Base-by-base conservation (phyloP, 495 filamentous ascomycete species). In the Lentithecium fluviatile region DNA sequence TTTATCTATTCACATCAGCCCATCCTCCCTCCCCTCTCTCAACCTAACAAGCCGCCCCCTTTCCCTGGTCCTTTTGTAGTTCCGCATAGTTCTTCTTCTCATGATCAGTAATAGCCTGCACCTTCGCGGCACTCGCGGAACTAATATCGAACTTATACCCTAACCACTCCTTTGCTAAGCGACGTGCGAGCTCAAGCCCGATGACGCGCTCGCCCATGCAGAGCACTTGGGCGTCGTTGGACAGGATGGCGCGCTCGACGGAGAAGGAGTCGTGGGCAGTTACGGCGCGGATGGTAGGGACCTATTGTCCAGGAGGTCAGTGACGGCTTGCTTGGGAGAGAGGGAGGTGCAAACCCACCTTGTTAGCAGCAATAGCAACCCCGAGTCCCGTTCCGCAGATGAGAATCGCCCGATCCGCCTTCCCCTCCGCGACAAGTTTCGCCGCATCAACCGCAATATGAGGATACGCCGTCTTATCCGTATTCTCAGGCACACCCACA, bases 371-470 rank as follows among this genome's bases (percentile, higher is more conserved):
- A 72, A 95, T 95, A 60, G 90, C 89, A 10, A 95, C 90, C 4
- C 90, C 90, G 25, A 95, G 80, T 2, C 90, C 90, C 4, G 90
- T 95, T 11, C 90, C 89, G 76, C 90, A 95, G 78, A 95, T 90
- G 67, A 93, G 81, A 43, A 95, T 80, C 1, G 88, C 90, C 34
- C 90, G 85, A 73, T 95, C 90, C 19, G 80, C 84, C 72, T 84
- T 77, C 67, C 89, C 89, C 25, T 80, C 77, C 21, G 77, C 79
- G 60, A 92, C 84, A 20, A 88, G 80, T 68, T 85, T 76, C 50
- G 80, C 85, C 11, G 87, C 88, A 49, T 80, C 80, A 32, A 88
- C 87, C 49, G 89, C 89, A 52, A 88, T 80, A 77, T 90, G 87
- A 2, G 90, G 89, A 71, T 95, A 95, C 40, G 88, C 87, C 10